Base-by-base conservation (phyloP, 169 alveolate genomes). In the Plasmodium gallinaceum region DNA sequence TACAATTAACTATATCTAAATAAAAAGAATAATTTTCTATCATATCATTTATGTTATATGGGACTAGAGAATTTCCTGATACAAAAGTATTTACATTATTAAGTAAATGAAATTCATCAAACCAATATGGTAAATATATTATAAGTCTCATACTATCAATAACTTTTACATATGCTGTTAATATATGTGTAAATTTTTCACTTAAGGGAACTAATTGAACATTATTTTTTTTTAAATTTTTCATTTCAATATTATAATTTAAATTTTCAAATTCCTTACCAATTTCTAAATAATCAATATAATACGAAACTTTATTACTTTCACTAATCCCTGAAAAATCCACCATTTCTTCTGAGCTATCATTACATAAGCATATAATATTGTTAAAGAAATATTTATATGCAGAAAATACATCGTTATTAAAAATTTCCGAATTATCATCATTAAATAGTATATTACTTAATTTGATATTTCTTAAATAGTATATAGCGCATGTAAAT, bases 81-180 rank as follows among this genome's bases (percentile, higher is more conserved):
- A 78, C 89, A 65, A 78, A 78, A 8, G 89, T 78, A n/a, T 78
- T 57, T 8, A 78, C 89, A 32, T 45, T 64, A 10, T 60, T 48
- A 48, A 78, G 80, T n/a, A 78, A 26, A 48, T 78, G 70, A n/a
- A 64, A 78, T 2, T 78, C n/a, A 7, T 0, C 39, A 64, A 78
- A 78, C 76, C 78, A 78, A 16, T 64, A 66, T 10, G 89, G 89
- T 8, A 78, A 69, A 78, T 78, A 78, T 46, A 78, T 78, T 16
- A 78, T 78, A 69, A 78, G 89, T 16, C 45, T 45, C 80, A 78
- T 48, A 64, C 65, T 51, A 42, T 78, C 71, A 32, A 78, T 78
- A 8, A 64, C 43, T 9, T 65, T 78, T 20, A 58, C 70, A 43
- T 78, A 78, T 1, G 78, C 89, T 64, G 89, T 78, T 58, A 78